A percentile compares a stretch with the other conserved stretches of the same genome.
Conservation (phyloP, 441 rosid genomes). For the Croton laevigatus region DNA sequence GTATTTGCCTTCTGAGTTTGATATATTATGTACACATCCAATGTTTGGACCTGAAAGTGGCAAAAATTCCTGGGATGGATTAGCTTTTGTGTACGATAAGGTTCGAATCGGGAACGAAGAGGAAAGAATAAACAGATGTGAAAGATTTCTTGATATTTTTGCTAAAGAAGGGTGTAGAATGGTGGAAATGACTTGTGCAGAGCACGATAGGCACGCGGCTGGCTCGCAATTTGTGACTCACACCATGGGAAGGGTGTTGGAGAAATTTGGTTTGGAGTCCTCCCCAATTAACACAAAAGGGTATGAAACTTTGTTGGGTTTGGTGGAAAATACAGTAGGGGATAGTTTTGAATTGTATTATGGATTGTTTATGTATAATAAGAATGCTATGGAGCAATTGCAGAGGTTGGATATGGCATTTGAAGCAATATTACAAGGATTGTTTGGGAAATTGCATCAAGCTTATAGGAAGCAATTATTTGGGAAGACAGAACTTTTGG, state of each 20-base stretch:
- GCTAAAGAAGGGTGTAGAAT: conserved; percentile 60
- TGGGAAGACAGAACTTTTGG: conserved; percentile 26
- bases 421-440: conserved; percentile 54
- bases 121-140: conserved; percentile 35
- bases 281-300: conserved; percentile 59
- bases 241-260: conserved; percentile 51
- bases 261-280: conserved; percentile 44
- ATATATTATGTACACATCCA: conserved; percentile 67
- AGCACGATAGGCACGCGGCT: conserved; percentile 47
- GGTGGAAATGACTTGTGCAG: conserved; percentile 70
- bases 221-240: conserved; percentile 54
- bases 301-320: conserved; percentile 47
- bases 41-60: conserved; percentile 71
- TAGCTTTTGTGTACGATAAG: conserved; percentile 54
- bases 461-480: conserved; percentile 61
- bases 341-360: conserved; percentile 84
- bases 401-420: conserved; percentile 67
- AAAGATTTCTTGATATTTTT: conserved; percentile 47
- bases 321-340: conserved; percentile 48
- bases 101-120: conserved; percentile 45
- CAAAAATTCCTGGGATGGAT: conserved; percentile 40
- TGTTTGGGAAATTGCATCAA: conserved; percentile 61
- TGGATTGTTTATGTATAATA: conserved; percentile 64
- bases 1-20: conserved; percentile 57
- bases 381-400: conserved; percentile 59